Base-by-base conservation (phyloP, 1,284 basidiomycete genomes). In the Laetiporus sulphureus region DNA sequence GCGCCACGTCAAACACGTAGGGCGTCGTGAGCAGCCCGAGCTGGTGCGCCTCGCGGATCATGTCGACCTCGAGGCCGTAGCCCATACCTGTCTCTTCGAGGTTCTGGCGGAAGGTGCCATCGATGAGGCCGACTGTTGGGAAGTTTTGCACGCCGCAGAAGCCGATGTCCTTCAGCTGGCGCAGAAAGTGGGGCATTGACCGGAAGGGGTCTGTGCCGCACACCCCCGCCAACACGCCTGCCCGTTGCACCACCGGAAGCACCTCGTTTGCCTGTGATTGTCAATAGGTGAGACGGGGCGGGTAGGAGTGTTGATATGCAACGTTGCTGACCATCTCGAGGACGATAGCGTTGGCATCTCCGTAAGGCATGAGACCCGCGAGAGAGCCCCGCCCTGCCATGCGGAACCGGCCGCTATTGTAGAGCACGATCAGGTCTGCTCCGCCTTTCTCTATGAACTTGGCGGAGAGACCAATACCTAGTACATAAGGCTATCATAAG, bases 101-200 rank as follows among this genome's bases (percentile, higher is more conserved):
- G 44, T 53, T 50, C 43, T 50, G 51, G 15, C 53, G 51, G 44
- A 55, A 55, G 10, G 37, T 46, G 31, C 51, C 51, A 35, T 53
- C 53, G 37, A 55, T 50, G 32, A 52, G 53, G 20, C 53, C 53
- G 36, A 55, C 53, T 30, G 53, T 55, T 7, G 53, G 53, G 48
- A 55, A 55, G 40, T 55, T 55, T 48, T 55, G 53, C 45, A 55
- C 53, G 36, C 53, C 53, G 40, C 53, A 50, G 48, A 55, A 53
- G 23, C 53, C 53, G 47, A 50, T 36, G 22, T 47, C 46, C 16
- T 45, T 34, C 10, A 55, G 49, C 45, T 52, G 43, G 19, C 46
- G 46, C 21, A 55, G 49, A 42, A 55, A 55, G 27, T 46, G 53
- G 7, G 53, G 51, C 49, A 55, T 55, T 29, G 41, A 43, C 15